Percentiles rank a stretch among this genome's conserved stretches.
Evolutionary conservation across 192 early-diverging fungal species (phyloP).

Genomic region (Spizellomyces punctatus): DNA sequence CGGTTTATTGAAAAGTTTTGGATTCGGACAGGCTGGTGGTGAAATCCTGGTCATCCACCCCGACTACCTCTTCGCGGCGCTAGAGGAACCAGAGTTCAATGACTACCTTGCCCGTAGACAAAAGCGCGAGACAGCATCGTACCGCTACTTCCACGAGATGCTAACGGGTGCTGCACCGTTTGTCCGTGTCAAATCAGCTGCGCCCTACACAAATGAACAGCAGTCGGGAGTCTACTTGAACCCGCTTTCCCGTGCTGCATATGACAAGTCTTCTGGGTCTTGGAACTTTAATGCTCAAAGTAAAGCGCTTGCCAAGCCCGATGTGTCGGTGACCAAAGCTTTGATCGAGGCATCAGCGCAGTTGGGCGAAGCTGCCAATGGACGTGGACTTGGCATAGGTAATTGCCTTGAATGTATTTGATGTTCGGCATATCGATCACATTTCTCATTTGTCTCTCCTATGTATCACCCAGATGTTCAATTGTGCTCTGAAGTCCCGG

Average conservation of each 20-base stretch:
- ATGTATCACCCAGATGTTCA: conserved; percentile 68
- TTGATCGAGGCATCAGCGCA: conserved; percentile 43
- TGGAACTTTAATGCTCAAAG: conserved; percentile 63
- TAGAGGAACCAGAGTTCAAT: conserved; percentile 70
- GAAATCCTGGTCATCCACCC: conserved; percentile 87
- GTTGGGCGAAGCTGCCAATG: conserved; percentile 37
- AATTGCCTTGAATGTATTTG: too few relatives aligned
- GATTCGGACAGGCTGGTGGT: conserved; percentile 93
- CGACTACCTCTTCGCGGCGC: conserved; percentile 78
- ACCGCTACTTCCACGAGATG: conserved; percentile 90
- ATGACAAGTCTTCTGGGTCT: conserved; percentile 69
- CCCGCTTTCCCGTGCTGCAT: conserved; percentile 79
- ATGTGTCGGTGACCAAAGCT: conserved; percentile 57
- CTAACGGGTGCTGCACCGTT: conserved; percentile 80
- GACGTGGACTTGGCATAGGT: conserved; percentile 17
- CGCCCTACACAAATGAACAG: conserved; percentile 83
- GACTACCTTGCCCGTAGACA: conserved; percentile 71
- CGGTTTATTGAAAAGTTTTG: conserved; percentile 89
- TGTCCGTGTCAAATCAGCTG: conserved; percentile 81
- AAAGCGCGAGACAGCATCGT: conserved; percentile 72
- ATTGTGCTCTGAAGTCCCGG: conserved; percentile 76
- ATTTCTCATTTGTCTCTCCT: too few relatives aligned
- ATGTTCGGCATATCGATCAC: too few relatives aligned
- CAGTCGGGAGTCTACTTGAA: conserved; percentile 86
- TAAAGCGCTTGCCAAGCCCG: conserved; percentile 44